Base-by-base conservation (phyloP, 495 filamentous ascomycete species). In the Staphylotrichum tortipilum region DNA sequence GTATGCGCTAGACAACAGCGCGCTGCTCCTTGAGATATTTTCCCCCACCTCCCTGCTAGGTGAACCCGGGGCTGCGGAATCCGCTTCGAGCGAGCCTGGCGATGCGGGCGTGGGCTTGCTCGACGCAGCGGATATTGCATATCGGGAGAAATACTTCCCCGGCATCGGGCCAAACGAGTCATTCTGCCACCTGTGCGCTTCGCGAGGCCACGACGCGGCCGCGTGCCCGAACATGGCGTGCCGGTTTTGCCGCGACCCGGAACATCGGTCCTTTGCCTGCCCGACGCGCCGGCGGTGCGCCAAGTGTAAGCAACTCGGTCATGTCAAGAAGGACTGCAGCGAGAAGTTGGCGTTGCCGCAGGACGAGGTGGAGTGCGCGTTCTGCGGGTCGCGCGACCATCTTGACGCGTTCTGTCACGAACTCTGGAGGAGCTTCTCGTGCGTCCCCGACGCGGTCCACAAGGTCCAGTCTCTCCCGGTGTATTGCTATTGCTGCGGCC, bases 401-500 rank as follows among this genome's bases (percentile, higher is more conserved):
- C 19, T 30, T 10, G 70, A 71, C 37, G 30, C 50, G 7, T 41
- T 47, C 1, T 74, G 71, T 45, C 44, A 44, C 30, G 59, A 65
- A 46, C 55, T 70, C n/a, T 73, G 62, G 65, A 63, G 65, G 26
- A 70, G 52, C 19, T 75, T 66, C 49, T 39, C 34, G 6, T 54
- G 54, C 4, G 40, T 56, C 18, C 38, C 52, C 9, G 40, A 44
- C 10, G 42, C 26, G 5, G 46, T 52, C 21, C 63, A 52, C 29
- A 72, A 65, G 33, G 70, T 75, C 34, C 62, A 61, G 23, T 46
- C 46, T 21, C 52, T 75, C 7, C 68, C 69, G 0, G 46, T 59
- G 0, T 75, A 61, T 41, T 76, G 72, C 44, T 70, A 68, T 44
- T 52, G 47, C 24, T 76, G 72, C 47, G 72, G 71, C 19, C 45